Evolutionary conservation across 2,329 filamentous ascomycete species (phyloP), one percentile per base, ranked within the genome.

Genomic region (Claviceps sp.): DNA sequence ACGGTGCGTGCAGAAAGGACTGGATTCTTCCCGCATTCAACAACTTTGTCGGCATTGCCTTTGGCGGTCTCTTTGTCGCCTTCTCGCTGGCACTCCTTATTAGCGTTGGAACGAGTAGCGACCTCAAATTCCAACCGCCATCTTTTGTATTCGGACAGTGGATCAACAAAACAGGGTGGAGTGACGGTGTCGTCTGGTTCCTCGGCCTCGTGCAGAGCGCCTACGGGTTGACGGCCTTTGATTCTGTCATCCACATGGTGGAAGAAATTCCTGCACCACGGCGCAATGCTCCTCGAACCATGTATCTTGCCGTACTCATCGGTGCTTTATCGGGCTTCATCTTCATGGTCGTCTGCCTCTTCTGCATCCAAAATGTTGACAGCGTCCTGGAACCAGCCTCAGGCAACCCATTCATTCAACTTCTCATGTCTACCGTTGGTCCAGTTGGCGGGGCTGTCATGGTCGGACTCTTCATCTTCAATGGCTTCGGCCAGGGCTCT

Each of bases 211-310:
- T 80, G 0, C 77, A 80, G 56, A 72, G 74, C 1, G 77, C 77
- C 0, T 80, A 79, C 51, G 77, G 59, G 2, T 62, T 78, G 16
- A 78, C 75, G 0, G 77, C 76, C 1, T 79, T 80, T 55, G 77
- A 80, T 57, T 74, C 76, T 0, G 76, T 77, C 37, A 77, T 79
- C 39, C 77, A 80, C 59, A 72, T 80, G 67, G 72, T 77, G 2
- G 77, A 80, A 55, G 76, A 79, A 57, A 75, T 79, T 1, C 76
- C 76, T 1, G 63, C 67, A 4, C 76, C 77, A 1, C 64, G 74
- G 34, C 71, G 64, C 38, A 77, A 76, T 51, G 72, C 71, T 0
- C 77, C 77, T 0, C 66, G 66, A 16, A 70, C 74, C 3, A 77
- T 79, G 55, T 78, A 71, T 66, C 67, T 78, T 17, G 72, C 76